Base-by-base conservation (phyloP, 176 grass and related monocot genomes). In the Themeda triandra region DNA sequence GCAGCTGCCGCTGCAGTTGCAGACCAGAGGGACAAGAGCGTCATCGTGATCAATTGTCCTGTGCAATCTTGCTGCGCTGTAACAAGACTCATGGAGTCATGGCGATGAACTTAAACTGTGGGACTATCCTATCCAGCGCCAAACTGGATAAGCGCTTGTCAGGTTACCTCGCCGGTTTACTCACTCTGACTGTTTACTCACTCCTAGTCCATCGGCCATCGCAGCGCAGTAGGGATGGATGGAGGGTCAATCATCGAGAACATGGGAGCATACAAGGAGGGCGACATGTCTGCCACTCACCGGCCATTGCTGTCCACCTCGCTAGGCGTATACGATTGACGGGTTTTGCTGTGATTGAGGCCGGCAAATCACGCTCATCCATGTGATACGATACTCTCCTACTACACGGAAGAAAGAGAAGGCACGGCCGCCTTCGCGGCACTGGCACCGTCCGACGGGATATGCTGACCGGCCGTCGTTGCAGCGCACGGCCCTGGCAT, bases 401-500 rank as follows among this genome's bases (percentile, higher is more conserved):
- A 10, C 53, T 17, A 56, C 53, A 56, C 21, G 49, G 49, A 56
- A 7, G 53, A 21, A 56, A 11, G 27, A 13, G 27, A 66, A 45
- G 45, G 48, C 15, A 66, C 14, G 28, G 41, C 41, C 40, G 69
- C 69, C 1, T 40, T 71, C 30, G 27, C 73, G 25, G 69, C 48
- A 19, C 17, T 73, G 25, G 53, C 53, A 10, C 25, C 45, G 32
- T 37, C 56, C 56, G 10, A n/a, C n/a, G 23, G 23, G 56, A 59
- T 59, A 59, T 59, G 23, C 33, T 59, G 23, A n/a, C 21, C 21
- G 54, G 68, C 19, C 46, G 77, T 45, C 33, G 64, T 51, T 21
- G 87, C 87, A 74, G 59, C 42, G 65, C 80, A 83, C 66, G 73
- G 87, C 69, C 68, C 72, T 82, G 86, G 5, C 82, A 67, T 46